Conservation (phyloP, 345 rosid species). For the Leavenworthia alabamica region DNA sequence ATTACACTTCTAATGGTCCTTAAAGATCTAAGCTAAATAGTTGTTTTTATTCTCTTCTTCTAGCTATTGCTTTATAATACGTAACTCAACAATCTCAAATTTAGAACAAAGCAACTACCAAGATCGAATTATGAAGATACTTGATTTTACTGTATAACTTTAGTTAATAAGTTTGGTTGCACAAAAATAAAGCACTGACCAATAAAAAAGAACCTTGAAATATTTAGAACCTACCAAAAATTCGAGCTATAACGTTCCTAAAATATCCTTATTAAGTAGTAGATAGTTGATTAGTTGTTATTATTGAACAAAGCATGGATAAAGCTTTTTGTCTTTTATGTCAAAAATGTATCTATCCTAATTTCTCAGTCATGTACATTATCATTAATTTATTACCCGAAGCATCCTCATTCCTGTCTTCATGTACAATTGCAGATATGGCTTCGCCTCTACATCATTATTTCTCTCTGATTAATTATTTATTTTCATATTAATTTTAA, state of each 20-base stretch:
- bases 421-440: neutral
- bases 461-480: neutral
- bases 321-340: neutral
- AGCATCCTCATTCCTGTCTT: neutral
- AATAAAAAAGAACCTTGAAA: no score
- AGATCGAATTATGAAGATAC: neutral
- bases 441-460: conserved; percentile 4
- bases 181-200: neutral
- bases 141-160: neutral
- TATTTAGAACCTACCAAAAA: neutral
- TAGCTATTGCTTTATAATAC: neutral
- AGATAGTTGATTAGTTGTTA: neutral
- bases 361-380: conserved; percentile 6
- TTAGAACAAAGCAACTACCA: neutral
- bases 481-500: neutral
- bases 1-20: conserved; percentile 14
- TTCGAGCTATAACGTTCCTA: neutral
- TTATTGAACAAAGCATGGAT: neutral
- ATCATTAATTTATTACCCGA: neutral
- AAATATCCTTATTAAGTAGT: neutral
- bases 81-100: neutral
- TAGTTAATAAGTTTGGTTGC: neutral
- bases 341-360: neutral
- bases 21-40: conserved; percentile 1
- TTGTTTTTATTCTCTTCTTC: neutral